Evolutionary conservation across 345 rosid species (phyloP).

Genomic region (Atalantia buxifolia): DNA sequence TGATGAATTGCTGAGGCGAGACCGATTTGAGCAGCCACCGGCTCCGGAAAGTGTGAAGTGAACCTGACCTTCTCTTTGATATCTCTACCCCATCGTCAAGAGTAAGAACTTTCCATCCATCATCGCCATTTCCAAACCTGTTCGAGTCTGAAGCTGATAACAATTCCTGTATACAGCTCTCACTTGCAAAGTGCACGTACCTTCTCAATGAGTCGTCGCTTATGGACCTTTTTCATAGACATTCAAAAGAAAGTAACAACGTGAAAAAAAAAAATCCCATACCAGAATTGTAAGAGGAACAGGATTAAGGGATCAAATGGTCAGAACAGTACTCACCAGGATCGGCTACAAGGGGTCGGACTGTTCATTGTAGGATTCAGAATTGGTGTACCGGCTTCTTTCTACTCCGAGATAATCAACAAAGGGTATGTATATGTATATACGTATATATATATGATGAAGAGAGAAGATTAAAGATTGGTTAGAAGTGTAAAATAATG

Average conservation of each 20-base stretch:
- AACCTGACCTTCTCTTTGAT: conserved; percentile 59
- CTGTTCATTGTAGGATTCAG: conserved; percentile 30
- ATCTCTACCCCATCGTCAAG: conserved; percentile 62
- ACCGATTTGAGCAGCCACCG: conserved; percentile 66
- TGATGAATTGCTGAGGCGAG: conserved; percentile 62
- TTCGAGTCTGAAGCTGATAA: conserved; percentile 62
- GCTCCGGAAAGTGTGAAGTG: conserved; percentile 67
- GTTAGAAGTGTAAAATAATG: conserved; percentile 36
- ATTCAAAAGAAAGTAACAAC: conserved; percentile 8
- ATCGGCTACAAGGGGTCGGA: conserved; percentile 33
- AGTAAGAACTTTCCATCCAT: conserved; percentile 61
- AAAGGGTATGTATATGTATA: neutral
- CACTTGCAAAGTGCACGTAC: conserved; percentile 78
- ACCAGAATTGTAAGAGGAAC: neutral
- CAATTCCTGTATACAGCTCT: conserved; percentile 74
- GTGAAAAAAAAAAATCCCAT: neutral
- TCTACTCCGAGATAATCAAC: conserved; percentile 2
- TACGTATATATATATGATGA: neutral
- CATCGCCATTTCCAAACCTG: conserved; percentile 42
- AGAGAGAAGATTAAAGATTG: neutral
- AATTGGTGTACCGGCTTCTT: neutral
- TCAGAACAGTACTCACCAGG: conserved; percentile 32
- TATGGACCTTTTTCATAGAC: conserved; percentile 67
- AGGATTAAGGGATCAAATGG: neutral
- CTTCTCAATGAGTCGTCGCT: conserved; percentile 76